These are phyloP conservation scores for Torulaspora indica DNA, from an alignment of 805 yeast genomes.

Conservation along the genomic window DNA sequence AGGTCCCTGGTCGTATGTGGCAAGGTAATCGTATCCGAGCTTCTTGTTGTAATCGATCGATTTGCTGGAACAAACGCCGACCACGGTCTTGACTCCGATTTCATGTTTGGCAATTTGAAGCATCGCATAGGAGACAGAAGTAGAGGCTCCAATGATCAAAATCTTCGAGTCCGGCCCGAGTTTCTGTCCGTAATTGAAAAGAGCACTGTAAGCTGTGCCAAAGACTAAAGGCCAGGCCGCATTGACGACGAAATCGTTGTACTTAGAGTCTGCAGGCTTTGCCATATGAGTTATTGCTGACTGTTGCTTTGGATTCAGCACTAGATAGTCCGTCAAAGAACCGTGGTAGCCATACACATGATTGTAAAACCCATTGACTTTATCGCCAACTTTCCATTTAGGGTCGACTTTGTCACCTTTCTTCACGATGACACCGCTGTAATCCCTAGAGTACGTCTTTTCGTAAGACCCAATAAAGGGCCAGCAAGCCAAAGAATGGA, in stretches of 20 bases:
- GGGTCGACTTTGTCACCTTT: conserved; percentile 25
- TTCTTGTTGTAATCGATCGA: conserved; percentile 43
- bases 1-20: conserved; percentile 51
- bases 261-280: conserved; percentile 33
- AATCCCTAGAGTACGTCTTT: conserved; percentile 32
- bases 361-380: conserved; percentile 26
- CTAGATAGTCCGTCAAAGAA: conserved; percentile 45
- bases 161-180: conserved; percentile 45
- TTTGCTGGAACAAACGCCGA: conserved; percentile 50
- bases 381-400: conserved; percentile 27
- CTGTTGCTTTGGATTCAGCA: conserved; percentile 36
- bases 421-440: conserved; percentile 29
- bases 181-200: conserved; percentile 34
- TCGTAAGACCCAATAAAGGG: conserved; percentile 6
- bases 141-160: conserved; percentile 68
- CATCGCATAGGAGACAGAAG: conserved; percentile 57
- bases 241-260: conserved; percentile 22
- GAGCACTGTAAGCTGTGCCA: conserved; percentile 53
- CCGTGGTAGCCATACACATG: conserved; percentile 36
- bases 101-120: conserved; percentile 53
- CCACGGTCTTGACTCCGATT: conserved; percentile 47
- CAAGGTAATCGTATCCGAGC: conserved; percentile 54
- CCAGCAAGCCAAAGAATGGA: conserved; percentile 16
- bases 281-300: conserved; percentile 36
- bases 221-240: conserved; percentile 62